Evolutionary conservation across 2,329 filamentous ascomycete genomes (phyloP).

Genomic region (Microdochium paspali): DNA sequence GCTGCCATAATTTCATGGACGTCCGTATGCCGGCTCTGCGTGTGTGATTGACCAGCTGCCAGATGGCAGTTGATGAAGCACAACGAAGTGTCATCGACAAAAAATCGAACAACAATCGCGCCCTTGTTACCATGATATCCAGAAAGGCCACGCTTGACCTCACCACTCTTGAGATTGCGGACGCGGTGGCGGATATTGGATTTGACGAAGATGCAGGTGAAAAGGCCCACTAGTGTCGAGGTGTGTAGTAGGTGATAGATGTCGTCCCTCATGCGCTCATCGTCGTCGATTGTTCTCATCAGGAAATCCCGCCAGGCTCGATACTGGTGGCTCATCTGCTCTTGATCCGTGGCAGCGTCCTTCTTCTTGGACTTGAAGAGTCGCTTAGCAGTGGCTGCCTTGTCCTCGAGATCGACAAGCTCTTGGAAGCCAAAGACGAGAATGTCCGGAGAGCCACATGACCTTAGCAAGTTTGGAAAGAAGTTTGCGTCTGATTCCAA

Average conservation of each 20-base stretch:
- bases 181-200: slow-evolving; percentile 68
- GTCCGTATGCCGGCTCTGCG: slow-evolving; percentile 85
- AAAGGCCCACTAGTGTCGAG: slow-evolving; percentile 83
- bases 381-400: slow-evolving; percentile 92
- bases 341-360: slow-evolving; percentile 61
- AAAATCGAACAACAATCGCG: slow-evolving; percentile 82
- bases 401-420: slow-evolving; percentile 95
- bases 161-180: slow-evolving; percentile 64
- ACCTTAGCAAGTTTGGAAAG: slow-evolving; percentile 68
- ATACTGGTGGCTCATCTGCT: slow-evolving; percentile 96
- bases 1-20: slow-evolving; percentile 90
- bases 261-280: slow-evolving; percentile 60
- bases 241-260: slow-evolving; percentile 83
- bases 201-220: slow-evolving; percentile 93
- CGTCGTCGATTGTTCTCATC: slow-evolving; percentile 71
- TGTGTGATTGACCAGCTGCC: slow-evolving; percentile 86
- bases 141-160: slow-evolving; percentile 82
- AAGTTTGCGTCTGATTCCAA: slow-evolving; percentile 64
- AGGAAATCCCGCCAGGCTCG: slow-evolving; percentile 93
- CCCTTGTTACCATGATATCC: slow-evolving; percentile 96
- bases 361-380: slow-evolving; percentile 89
- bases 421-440: slow-evolving; percentile 96
- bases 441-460: slow-evolving; percentile 76
- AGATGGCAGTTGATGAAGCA: slow-evolving; percentile 98
- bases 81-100: slow-evolving; percentile 85